Evolutionary conservation across 2,329 filamentous ascomycete species (phyloP), one percentile per base, ranked within the genome.

Genomic region (Botryotinia globosa): DNA sequence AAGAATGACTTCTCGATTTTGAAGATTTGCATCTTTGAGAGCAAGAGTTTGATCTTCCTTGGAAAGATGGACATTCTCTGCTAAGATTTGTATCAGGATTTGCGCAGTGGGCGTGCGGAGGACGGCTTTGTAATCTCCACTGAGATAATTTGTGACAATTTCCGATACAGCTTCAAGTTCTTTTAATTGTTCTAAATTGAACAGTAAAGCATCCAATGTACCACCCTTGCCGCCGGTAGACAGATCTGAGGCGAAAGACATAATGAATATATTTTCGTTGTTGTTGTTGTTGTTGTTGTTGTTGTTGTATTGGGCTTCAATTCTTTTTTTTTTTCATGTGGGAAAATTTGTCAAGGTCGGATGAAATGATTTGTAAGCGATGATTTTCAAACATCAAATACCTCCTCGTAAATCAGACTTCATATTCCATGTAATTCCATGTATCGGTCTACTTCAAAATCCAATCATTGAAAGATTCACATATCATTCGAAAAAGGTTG

Each of bases 41-140:
- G 71, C 70, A 7, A 74, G 64, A 66, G 76, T 72, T 63, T 77
- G 74, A 32, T 76, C 39, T 64, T 71, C 56, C 62, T 63, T 63
- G 1, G 74, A 65, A 7, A 74, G 64, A 10, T 68, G 69, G 25
- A 77, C 64, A n/a, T 72, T 77, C 51, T 77, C 69, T 37, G 72
- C 68, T n/a, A 79, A 75, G 56, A 74, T 75, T 48, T 73, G 63
- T 18, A 76, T 77, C 25, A 80, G 72, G 22, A 62, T 75, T 74
- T 80, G 77, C 7, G 79, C 78, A 20, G 76, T 77, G n/a, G 74
- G 59, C 37, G 72, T 77, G 67, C 75, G 71, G 18, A 81, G 75
- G 25, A 81, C 73, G 12, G 75, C 69, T 70, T 77, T 78, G 74
- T 80, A 81, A 68, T 80, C 78, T 29, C 80, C 80, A 51, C 77